Evolutionary conservation across 805 yeast genomes (phyloP).

Genomic region (Huiozyma naganishii): DNA sequence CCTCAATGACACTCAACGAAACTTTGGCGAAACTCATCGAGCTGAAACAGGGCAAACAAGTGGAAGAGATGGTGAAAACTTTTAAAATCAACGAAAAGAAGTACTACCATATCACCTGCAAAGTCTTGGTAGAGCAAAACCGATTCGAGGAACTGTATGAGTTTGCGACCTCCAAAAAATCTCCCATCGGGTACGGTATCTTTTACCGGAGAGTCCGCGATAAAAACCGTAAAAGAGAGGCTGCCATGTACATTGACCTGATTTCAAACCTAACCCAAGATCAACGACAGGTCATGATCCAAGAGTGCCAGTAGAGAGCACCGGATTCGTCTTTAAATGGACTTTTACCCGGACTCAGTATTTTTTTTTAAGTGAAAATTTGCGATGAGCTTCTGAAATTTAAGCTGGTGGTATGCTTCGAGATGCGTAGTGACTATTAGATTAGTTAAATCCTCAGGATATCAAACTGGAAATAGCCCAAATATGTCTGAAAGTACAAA

Average conservation of each 20-base stretch:
- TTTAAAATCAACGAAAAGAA: conserved; percentile 50
- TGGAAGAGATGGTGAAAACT: conserved; percentile 38
- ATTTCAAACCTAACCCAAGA: conserved; percentile 36
- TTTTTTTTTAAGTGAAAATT: conserved; percentile 1
- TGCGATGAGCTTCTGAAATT: conserved; percentile 2
- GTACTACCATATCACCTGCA: conserved; percentile 43
- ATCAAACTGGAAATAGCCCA: no score
- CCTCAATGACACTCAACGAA: conserved; percentile 35
- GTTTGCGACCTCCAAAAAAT: conserved; percentile 40
- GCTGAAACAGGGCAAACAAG: conserved; percentile 39
- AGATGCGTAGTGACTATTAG: no score
- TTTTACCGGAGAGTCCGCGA: conserved; percentile 45
- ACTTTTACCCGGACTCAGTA: conserved; percentile 2
- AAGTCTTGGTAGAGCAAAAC: conserved; percentile 35
- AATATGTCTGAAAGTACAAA: conserved; percentile 2
- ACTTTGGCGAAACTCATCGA: conserved; percentile 38
- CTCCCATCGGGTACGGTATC: conserved; percentile 64
- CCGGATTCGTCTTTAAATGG: background rate
- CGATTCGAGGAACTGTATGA: conserved; percentile 48
- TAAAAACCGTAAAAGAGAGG: conserved; percentile 47
- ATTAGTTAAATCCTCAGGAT: no score
- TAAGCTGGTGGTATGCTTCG: no score
- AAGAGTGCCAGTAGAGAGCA: conserved; percentile 29
- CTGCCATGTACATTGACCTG: conserved; percentile 47
- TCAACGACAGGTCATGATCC: conserved; percentile 39